Evolutionary conservation across 257 asterid species (phyloP).

Genomic region (Solanum chiquidenum): DNA sequence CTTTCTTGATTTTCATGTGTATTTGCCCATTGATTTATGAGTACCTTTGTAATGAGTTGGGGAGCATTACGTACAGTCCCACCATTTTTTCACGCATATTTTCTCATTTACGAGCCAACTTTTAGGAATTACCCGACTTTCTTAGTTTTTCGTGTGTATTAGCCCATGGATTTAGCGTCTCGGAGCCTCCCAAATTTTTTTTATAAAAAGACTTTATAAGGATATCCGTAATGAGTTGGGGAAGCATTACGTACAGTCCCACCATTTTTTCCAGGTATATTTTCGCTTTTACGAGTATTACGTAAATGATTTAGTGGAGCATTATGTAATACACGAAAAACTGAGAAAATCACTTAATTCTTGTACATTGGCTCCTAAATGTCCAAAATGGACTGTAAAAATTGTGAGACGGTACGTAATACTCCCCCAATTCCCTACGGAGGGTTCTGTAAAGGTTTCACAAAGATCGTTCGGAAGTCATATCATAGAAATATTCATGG

Average conservation of each 20-base stretch:
- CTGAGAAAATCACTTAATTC: neutral
- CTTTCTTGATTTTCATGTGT: no score
- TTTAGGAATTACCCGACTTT: no score
- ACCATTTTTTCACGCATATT: neutral
- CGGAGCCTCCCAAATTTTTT: neutral
- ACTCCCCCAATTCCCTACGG: neutral
- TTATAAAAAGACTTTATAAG: rapidly evolving
- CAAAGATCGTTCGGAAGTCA: rapidly evolving
- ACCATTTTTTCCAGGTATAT: no score
- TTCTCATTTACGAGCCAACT: neutral
- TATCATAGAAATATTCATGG: neutral
- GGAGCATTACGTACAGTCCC: no score
- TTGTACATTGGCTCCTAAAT: rapidly evolving
- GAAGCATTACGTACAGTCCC: no score
- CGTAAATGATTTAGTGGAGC: neutral
- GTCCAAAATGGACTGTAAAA: neutral
- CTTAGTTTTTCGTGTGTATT: neutral
- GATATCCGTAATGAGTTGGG: neutral
- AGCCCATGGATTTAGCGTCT: no score
- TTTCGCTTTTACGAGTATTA: no score
- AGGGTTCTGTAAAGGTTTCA: neutral
- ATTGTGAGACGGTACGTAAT: neutral
- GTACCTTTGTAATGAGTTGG: neutral
- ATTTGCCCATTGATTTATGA: neutral
- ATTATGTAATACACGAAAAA: neutral